Base-by-base conservation (phyloP, 257 asterid genomes). In the Datura wrightii region DNA sequence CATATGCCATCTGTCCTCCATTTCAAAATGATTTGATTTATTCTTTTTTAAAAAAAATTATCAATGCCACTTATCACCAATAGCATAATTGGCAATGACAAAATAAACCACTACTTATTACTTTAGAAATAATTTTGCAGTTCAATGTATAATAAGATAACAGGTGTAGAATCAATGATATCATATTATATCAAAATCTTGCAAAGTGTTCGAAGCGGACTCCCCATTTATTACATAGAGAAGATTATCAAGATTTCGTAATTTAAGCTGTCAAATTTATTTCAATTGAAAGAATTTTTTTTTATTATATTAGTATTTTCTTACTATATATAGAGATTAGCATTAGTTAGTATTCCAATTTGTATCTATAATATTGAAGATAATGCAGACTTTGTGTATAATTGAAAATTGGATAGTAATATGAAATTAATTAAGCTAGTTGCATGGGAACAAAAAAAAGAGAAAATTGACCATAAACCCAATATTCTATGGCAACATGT, bases 1-100 rank as follows among this genome's bases (percentile, higher is more conserved):
- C 46, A 76, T 76, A 78, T 78, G 82, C 63, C 63, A 78, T 52
- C 82, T 78, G 82, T 52, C 63, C 82, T 78, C 82, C 63, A 78
- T 52, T 78, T 78, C 48, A 31, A 50, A 50, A 76, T 76, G 46
- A 52, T 50, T 39, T 76, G 62, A 24, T 65, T 65, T 65, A 14
- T 31, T 78, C 10, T 78, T 78, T 58, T 52, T 31, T 46, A 13
- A 78, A 50, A 69, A 24, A 46, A 2, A 50, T 14, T 78, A 52
- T 3, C 4, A 50, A 78, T 78, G 46, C 63, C 48, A 52, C 48
- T 78, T 34, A 65, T 65, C 16, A 78, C 82, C 82, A 76, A 52
- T 76, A 76, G 39, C 31, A 50, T 50, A 52, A 76, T 52, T 50
- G 59, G 82, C 15, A 76, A 76, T 76, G 60, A 78, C 46, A 52